Percentiles rank a stretch among this genome's conserved stretches.
Evolutionary conservation across 345 rosid species (phyloP).

Genomic region (Excoecaria agallocha): DNA sequence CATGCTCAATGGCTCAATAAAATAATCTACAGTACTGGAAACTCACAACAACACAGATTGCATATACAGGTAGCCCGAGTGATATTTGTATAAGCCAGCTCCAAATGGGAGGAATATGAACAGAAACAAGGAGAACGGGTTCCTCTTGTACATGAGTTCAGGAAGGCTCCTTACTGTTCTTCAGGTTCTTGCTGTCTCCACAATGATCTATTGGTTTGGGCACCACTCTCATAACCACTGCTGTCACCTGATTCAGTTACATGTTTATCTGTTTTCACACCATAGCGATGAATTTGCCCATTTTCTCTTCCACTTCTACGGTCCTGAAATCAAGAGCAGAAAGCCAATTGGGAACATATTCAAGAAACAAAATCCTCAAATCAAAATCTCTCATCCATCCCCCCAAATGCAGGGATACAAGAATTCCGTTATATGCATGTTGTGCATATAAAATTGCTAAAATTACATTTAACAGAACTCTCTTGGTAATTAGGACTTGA

Average conservation of each 20-base stretch:
- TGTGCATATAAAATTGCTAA: background rate
- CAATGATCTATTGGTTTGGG: slow-evolving; percentile 36
- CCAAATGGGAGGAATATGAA: slow-evolving; percentile 5
- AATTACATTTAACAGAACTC: too few relatives aligned
- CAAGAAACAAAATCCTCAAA: background rate
- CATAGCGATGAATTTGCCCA: slow-evolving; percentile 32
- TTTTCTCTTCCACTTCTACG: slow-evolving; percentile 55
- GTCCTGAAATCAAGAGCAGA: slow-evolving; percentile 41
- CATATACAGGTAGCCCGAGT: slow-evolving; percentile 9
- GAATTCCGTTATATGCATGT: too few relatives aligned
- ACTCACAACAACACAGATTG: background rate
- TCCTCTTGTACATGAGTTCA: slow-evolving; percentile 17
- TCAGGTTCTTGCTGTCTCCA: slow-evolving; percentile 46
- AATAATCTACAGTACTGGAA: slow-evolving; percentile 15
- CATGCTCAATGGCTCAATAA: slow-evolving; percentile 5
- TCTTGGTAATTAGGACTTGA: too few relatives aligned
- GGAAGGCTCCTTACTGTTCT: slow-evolving; percentile 36
- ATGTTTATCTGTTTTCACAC: slow-evolving; percentile 31
- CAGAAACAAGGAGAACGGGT: background rate
- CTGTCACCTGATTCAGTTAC: slow-evolving; percentile 72
- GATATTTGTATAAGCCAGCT: slow-evolving; percentile 1
- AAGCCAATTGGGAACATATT: background rate
- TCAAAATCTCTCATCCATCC: background rate
- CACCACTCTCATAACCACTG: slow-evolving; percentile 66
- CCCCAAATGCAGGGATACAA: background rate